Conservation (phyloP, 257 asterid species). For the Datura wrightii region DNA sequence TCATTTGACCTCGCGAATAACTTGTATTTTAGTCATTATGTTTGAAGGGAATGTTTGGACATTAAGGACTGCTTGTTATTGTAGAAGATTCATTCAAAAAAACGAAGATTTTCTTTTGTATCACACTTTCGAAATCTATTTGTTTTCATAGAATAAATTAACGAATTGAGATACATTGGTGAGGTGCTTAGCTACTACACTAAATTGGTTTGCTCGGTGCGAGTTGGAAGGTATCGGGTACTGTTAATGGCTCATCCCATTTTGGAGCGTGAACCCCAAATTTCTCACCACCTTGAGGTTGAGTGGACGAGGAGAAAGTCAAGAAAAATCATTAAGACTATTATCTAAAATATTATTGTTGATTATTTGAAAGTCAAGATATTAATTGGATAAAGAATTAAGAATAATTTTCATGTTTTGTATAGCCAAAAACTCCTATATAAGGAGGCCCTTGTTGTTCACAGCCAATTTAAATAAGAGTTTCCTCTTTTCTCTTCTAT, state of each 20-base stretch:
- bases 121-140: not conserved
- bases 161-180: not conserved
- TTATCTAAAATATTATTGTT: not conserved
- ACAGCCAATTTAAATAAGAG: not conserved
- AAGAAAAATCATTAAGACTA: conserved; percentile 10
- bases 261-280: not conserved
- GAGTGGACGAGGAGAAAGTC: not conserved
- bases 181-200: not conserved
- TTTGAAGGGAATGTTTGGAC: not conserved
- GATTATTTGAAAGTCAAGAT: not conserved
- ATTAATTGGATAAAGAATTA: not conserved
- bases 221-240: not conserved
- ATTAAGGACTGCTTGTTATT: not conserved
- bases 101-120: not conserved
- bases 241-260: not conserved
- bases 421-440: not conserved
- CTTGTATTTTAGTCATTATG: not conserved
- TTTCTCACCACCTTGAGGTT: not conserved
- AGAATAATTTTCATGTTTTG: not conserved
- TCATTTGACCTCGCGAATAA: not conserved
- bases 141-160: not conserved
- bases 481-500: not conserved
- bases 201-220: conserved; percentile 8
- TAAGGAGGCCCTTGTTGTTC: not conserved
- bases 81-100: not conserved